Percentiles rank a stretch among this genome's conserved stretches.
These are phyloP conservation scores for Corinectria fuckeliana DNA, from an alignment of 2,329 filamentous ascomycete genomes.

Conservation along the genomic window DNA sequence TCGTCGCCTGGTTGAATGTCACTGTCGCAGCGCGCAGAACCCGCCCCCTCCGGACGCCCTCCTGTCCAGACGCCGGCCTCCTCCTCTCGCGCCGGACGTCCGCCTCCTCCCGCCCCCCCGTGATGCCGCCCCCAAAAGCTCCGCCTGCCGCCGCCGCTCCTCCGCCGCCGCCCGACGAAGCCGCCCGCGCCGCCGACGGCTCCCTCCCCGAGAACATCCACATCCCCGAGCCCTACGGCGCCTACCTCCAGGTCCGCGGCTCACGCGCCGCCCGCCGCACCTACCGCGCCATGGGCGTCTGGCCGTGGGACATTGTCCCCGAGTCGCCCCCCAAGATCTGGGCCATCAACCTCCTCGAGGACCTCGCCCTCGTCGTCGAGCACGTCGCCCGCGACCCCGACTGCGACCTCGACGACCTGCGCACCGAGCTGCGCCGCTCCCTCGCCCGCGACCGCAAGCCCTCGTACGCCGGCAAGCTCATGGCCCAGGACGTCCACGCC, in stretches of 20 bases:
- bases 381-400: slow-evolving; percentile 37
- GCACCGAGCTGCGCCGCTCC: slow-evolving; percentile 35
- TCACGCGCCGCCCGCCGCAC: slow-evolving; percentile 37
- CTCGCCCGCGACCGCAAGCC: slow-evolving; percentile 39
- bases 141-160: slow-evolving; percentile 19
- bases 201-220: slow-evolving; percentile 29
- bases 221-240: slow-evolving; percentile 37
- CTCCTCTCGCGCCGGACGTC: background rate
- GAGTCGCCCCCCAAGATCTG: slow-evolving; percentile 40
- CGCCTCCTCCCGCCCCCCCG: background rate
- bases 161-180: slow-evolving; percentile 32
- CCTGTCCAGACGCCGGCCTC: background rate
- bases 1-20: background rate
- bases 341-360: slow-evolving; percentile 40
- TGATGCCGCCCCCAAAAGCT: slow-evolving; percentile 7
- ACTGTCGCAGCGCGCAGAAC: background rate
- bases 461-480: slow-evolving; percentile 39
- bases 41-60: background rate
- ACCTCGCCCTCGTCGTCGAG: slow-evolving; percentile 37
- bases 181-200: slow-evolving; percentile 33
- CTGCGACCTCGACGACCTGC: slow-evolving; percentile 37
- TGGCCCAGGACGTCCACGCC: slow-evolving; percentile 39
- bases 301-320: slow-evolving; percentile 40
- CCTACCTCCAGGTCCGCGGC: slow-evolving; percentile 34
- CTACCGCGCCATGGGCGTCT: slow-evolving; percentile 37